Conservation (phyloP, 1,284 basidiomycete species). For the Ceraceosorus guamensis region DNA sequence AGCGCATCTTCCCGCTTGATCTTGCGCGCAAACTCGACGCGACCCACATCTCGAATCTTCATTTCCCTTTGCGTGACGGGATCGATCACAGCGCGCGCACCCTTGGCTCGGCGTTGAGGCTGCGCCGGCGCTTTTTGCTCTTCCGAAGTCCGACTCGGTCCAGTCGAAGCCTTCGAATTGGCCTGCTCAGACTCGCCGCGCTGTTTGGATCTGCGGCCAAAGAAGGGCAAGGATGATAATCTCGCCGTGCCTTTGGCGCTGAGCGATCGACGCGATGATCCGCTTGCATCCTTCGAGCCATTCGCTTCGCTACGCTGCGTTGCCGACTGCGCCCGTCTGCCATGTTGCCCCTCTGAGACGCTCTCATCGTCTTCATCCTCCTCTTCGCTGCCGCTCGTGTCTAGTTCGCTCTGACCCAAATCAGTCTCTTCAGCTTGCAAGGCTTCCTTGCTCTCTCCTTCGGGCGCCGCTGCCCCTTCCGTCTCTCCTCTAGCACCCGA, state of each 20-base stretch:
- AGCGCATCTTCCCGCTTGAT: constrained; percentile 9
- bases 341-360: too few relatives aligned
- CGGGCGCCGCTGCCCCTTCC: too few relatives aligned
- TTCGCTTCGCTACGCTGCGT: not conserved
- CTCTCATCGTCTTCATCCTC: constrained; percentile 13
- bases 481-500: not conserved
- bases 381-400: not conserved
- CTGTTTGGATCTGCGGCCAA: not conserved
- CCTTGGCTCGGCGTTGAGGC: constrained; percentile 1
- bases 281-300: not conserved
- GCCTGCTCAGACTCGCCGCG: not conserved
- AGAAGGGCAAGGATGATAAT: not conserved
- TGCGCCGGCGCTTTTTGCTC: constrained; percentile 9
- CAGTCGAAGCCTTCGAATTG: not conserved
- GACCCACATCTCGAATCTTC: constrained; percentile 18
- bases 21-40: constrained; percentile 15
- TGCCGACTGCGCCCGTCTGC: not conserved
- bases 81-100: constrained; percentile 15
- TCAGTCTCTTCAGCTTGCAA: too few relatives aligned
- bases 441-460: too few relatives aligned
- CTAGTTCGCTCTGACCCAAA: too few relatives aligned
- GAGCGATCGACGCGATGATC: constrained; percentile 1
- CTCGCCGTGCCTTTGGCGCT: not conserved
- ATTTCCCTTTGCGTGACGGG: constrained; percentile 17
- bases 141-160: not conserved